Evolutionary conservation across 2,329 filamentous ascomycete species (phyloP), one percentile per base, ranked within the genome.

Genomic region (Hypoxylon sp.): DNA sequence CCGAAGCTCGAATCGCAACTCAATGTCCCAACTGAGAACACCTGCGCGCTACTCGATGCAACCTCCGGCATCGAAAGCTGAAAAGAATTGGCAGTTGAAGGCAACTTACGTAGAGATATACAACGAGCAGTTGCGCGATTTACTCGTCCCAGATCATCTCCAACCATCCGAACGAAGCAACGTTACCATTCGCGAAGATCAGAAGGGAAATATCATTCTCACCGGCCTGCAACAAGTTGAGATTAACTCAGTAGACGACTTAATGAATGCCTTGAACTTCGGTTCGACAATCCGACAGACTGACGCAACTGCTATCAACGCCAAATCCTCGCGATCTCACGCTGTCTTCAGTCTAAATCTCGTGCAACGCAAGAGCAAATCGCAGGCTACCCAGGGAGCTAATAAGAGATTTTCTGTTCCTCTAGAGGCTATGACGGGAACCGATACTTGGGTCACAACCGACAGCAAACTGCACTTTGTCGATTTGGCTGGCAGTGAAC

Each of bases 381-480:
- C 80, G 63, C 83, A 80, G 60, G 77, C 80, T 1, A 81, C 85
- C 2, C 84, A 88, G 14, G 84, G 84, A 11, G 84, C 87, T 30
- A 93, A 98, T 71, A 98, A 97, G 82, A 91, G 95, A 67, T 89
- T 92, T 73, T 98, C 96, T 0, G 90, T 97, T 70, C 94, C 95
- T 0, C 77, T 95, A 5, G 96, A 98, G 76, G 88, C 91, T 41
- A 88, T 96, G 84, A 88, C 90, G 2, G 87, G 88, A 23, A 88
- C 90, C 17, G 88, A 90, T 34, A 86, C 86, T 52, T 89, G 88
- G 80, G 86, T 98, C 45, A 98, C 94, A 0, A 92, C 96, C 9
- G 96, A 99, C 80, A 99, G 96, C 88, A 99, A 99, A 81, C 86
- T 99, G 55, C 96, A 99, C 79, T 99, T 99, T 77, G 96, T 99